Conservation (phyloP, 2,329 filamentous ascomycete genomes). For the Calonectria pseudoreteaudii region DNA sequence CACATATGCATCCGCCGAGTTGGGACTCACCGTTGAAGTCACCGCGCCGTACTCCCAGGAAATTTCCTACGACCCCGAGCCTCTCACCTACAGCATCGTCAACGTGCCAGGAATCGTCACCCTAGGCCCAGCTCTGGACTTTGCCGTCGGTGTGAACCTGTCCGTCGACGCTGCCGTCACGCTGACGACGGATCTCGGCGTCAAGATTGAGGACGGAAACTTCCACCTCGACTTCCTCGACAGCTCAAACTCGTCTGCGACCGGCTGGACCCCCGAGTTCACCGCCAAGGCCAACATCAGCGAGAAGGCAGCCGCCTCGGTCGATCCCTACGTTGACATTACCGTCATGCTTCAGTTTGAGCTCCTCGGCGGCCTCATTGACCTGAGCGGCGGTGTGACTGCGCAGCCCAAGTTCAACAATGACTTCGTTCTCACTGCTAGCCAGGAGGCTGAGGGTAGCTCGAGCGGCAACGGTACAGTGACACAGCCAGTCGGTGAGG, state of each 20-base stretch:
- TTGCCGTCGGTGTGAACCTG: slow-evolving; percentile 52
- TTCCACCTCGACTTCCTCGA: slow-evolving; percentile 54
- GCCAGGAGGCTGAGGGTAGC: slow-evolving; percentile 38
- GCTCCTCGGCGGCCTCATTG: slow-evolving; percentile 48
- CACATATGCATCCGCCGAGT: slow-evolving; percentile 49
- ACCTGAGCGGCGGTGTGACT: slow-evolving; percentile 53
- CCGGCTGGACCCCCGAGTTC: slow-evolving; percentile 53
- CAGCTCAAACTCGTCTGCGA: slow-evolving; percentile 40
- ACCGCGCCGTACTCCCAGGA: slow-evolving; percentile 47
- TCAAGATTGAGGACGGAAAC: slow-evolving; percentile 49
- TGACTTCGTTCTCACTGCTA: slow-evolving; percentile 45
- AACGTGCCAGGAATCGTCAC: slow-evolving; percentile 54
- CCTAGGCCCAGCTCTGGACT: slow-evolving; percentile 51
- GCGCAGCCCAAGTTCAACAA: slow-evolving; percentile 52
- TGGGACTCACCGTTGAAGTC: slow-evolving; percentile 51
- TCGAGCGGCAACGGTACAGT: slow-evolving; percentile 9
- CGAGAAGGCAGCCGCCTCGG: slow-evolving; percentile 44
- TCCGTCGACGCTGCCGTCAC: slow-evolving; percentile 48
- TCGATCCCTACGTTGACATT: slow-evolving; percentile 50
- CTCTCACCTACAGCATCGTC: slow-evolving; percentile 51
- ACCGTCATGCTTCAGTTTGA: slow-evolving; percentile 53
- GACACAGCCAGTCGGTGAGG: slow-evolving; percentile 29
- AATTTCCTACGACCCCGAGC: slow-evolving; percentile 50
- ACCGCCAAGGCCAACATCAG: slow-evolving; percentile 48
- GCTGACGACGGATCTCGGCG: slow-evolving; percentile 46